Conservation (phyloP, 768 basidiomycete genomes). For the Mycena indigotica region DNA sequence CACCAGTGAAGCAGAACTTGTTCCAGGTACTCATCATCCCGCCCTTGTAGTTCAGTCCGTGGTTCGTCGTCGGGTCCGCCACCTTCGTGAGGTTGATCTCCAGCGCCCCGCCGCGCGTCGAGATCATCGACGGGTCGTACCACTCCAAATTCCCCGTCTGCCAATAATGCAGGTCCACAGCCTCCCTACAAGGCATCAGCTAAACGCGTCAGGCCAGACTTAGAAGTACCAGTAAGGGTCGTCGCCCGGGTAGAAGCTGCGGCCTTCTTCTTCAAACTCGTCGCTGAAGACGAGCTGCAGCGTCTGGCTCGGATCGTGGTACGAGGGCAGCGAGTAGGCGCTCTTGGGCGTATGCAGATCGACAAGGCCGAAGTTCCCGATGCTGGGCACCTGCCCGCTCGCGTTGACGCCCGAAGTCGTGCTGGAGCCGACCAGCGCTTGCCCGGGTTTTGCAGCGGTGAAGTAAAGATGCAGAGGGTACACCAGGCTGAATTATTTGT, state of each 20-base stretch:
- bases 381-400: conserved; percentile 16
- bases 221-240: conserved; percentile 50
- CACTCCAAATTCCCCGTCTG: conserved; percentile 41
- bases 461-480: not conserved
- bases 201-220: not conserved
- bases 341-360: conserved; percentile 59
- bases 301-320: conserved; percentile 33
- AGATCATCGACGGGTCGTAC: conserved; percentile 70
- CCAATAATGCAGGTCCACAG: conserved; percentile 71
- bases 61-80: conserved; percentile 44
- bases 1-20: conserved; percentile 74
- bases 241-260: conserved; percentile 54
- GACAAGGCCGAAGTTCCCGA: conserved; percentile 54
- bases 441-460: not conserved
- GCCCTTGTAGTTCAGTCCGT: conserved; percentile 67
- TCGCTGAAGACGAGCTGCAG: no score
- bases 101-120: conserved; percentile 70
- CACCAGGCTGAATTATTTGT: not conserved
- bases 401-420: conserved; percentile 11
- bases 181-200: conserved; percentile 35
- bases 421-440: not conserved
- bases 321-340: conserved; percentile 40
- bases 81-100: conserved; percentile 65
- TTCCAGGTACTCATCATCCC: conserved; percentile 33
- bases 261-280: no score